These are phyloP conservation scores for Geopyxis carbonaria DNA, from an alignment of 495 filamentous ascomycete species.

Conservation along the genomic window DNA sequence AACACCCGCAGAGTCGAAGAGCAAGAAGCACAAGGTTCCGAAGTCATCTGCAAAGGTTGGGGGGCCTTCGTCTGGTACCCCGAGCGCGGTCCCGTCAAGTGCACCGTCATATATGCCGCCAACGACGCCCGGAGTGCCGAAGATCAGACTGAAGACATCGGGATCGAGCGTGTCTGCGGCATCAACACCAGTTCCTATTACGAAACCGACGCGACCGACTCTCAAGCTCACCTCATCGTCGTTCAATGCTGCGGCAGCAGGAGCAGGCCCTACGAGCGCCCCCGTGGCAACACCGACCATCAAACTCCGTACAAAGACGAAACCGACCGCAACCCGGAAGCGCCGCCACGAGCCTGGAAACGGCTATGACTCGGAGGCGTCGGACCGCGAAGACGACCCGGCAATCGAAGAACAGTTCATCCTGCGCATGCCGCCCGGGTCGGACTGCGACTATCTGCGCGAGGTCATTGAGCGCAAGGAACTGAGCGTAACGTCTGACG, in stretches of 20 bases:
- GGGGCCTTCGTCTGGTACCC: too few relatives aligned
- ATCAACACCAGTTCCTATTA: too few relatives aligned
- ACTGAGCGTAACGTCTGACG: slow-evolving; percentile 55
- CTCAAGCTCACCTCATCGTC: slow-evolving; percentile 38
- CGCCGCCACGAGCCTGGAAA: slow-evolving; percentile 40
- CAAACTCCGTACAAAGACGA: slow-evolving; percentile 42
- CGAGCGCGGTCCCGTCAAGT: slow-evolving; percentile 10
- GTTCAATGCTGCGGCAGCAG: slow-evolving; percentile 27
- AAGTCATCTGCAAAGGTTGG: too few relatives aligned
- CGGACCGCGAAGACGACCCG: slow-evolving; percentile 74
- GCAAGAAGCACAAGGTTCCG: slow-evolving; percentile 21
- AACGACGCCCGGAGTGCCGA: too few relatives aligned
- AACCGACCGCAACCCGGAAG: slow-evolving; percentile 32
- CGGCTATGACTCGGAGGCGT: slow-evolving; percentile 93
- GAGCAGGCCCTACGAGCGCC: slow-evolving; percentile 10
- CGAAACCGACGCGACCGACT: too few relatives aligned
- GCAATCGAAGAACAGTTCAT: slow-evolving; percentile 76
- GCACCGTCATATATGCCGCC: too few relatives aligned
- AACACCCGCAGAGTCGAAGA: slow-evolving; percentile 29
- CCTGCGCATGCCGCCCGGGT: slow-evolving; percentile 69
- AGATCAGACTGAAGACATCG: slow-evolving; percentile 25
- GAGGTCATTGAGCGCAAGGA: slow-evolving; percentile 51
- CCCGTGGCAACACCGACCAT: slow-evolving; percentile 26
- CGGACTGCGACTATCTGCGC: slow-evolving; percentile 66
- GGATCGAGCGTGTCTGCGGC: too few relatives aligned